Conservation (phyloP, 768 basidiomycete species). For the Suillus lakei region DNA sequence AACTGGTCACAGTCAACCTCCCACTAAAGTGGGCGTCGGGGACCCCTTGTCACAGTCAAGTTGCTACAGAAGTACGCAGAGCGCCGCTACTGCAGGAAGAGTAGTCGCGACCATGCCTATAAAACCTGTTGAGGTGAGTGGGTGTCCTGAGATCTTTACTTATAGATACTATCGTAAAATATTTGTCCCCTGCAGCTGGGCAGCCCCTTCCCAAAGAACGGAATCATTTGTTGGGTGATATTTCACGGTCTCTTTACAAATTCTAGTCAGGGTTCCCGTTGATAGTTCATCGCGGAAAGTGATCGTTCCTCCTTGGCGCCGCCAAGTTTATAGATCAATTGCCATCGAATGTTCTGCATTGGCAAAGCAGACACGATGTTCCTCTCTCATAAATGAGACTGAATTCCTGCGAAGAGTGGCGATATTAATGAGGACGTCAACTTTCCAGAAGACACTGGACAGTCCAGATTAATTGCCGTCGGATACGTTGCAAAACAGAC, state of each 20-base stretch:
- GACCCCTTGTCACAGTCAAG: too few relatives aligned
- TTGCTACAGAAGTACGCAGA: neutral
- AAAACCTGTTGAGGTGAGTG: neutral
- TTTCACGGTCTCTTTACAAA: neutral
- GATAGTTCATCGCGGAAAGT: neutral
- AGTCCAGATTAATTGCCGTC: neutral
- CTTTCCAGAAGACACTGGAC: neutral
- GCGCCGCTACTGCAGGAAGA: neutral
- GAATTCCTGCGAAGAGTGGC: neutral
- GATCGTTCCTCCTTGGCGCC: neutral
- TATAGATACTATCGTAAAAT: neutral
- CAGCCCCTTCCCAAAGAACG: neutral
- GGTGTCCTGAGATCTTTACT: neutral
- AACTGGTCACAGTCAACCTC: neutral
- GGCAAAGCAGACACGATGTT: neutral
- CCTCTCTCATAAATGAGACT: neutral
- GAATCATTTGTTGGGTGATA: neutral
- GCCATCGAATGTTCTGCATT: neutral
- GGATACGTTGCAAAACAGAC: neutral
- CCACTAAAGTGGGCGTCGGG: too few relatives aligned
- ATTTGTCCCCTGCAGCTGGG: neutral
- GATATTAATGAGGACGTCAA: neutral
- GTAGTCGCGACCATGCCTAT: neutral
- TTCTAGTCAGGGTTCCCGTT: neutral
- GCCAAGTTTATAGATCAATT: neutral